Conservation (phyloP, 169 alveolate species). For the Plasmodium vinckei region DNA sequence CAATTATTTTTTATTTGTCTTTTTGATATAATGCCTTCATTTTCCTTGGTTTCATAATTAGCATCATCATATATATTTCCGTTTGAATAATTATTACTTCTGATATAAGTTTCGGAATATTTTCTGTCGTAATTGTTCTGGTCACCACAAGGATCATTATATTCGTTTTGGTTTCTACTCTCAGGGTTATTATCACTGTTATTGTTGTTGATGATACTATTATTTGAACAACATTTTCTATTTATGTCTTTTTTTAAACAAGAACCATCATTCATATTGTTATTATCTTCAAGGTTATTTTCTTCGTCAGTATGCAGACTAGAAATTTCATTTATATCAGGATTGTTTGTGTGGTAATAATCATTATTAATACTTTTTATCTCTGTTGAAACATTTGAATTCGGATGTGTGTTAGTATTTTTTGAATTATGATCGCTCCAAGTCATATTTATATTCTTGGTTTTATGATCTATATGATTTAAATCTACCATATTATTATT, state of each 20-base stretch:
- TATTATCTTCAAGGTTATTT: too few relatives aligned
- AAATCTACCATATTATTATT: conserved; percentile 9
- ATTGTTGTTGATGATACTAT: not conserved
- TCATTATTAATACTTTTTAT: conserved; percentile 9
- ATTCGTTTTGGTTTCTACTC: not conserved
- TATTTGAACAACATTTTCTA: not conserved
- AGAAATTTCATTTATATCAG: too few relatives aligned
- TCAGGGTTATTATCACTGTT: not conserved
- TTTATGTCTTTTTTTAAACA: conserved; percentile 5
- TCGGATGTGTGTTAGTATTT: conserved; percentile 6
- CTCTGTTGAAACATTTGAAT: not conserved
- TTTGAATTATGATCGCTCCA: not conserved
- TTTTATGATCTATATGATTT: conserved; percentile 1
- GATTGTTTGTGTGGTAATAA: not conserved
- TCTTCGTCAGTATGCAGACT: too few relatives aligned
- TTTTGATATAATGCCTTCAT: conserved; percentile 15
- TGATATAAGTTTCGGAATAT: conserved; percentile 16
- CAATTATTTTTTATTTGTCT: conserved; percentile 10
- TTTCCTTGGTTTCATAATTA: not conserved
- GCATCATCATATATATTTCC: conserved; percentile 6
- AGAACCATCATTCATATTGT: too few relatives aligned
- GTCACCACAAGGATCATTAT: too few relatives aligned
- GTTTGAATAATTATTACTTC: conserved; percentile 17
- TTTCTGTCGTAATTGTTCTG: not conserved
- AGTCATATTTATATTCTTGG: conserved; percentile 6